Percentiles rank a stretch among this genome's conserved stretches.
phyloP scores from a whole-genome alignment of 805 yeast species.

The Suhomyces sp. region DNA sequence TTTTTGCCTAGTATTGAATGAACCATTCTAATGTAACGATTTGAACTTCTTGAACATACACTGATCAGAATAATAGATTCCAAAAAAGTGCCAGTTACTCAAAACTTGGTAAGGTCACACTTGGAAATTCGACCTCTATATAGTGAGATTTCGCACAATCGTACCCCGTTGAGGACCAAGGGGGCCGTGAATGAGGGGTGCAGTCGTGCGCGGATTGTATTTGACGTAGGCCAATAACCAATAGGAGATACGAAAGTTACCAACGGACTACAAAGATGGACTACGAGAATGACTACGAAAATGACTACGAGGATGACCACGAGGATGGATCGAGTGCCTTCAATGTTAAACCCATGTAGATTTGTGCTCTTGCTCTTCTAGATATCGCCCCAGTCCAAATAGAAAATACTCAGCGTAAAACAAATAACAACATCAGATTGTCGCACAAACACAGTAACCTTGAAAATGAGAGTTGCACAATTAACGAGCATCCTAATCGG shows the following conservation, averaged over 20 bases:
- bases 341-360: no score
- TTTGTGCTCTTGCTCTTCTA: no score
- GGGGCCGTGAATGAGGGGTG: background rate
- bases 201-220: conserved; percentile 1
- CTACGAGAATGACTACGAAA: no score
- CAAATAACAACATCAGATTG: background rate
- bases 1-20: conserved; percentile 9
- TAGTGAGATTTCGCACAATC: background rate
- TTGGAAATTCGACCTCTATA: conserved; percentile 3
- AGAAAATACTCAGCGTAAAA: background rate
- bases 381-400: no score
- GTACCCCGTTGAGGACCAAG: conserved; percentile 1
- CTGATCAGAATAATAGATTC: background rate
- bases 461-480: background rate
- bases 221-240: no score
- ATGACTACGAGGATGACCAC: no score
- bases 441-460: background rate
- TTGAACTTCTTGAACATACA: background rate
- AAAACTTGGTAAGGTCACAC: background rate
- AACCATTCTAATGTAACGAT: background rate
- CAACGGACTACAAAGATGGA: no score
- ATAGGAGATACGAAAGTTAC: no score
- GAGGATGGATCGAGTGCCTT: no score
- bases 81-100: background rate
- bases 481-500: background rate